Evolutionary conservation across 352 stramenopile genomes (phyloP).

Genomic region (Phytophthora quininea): DNA sequence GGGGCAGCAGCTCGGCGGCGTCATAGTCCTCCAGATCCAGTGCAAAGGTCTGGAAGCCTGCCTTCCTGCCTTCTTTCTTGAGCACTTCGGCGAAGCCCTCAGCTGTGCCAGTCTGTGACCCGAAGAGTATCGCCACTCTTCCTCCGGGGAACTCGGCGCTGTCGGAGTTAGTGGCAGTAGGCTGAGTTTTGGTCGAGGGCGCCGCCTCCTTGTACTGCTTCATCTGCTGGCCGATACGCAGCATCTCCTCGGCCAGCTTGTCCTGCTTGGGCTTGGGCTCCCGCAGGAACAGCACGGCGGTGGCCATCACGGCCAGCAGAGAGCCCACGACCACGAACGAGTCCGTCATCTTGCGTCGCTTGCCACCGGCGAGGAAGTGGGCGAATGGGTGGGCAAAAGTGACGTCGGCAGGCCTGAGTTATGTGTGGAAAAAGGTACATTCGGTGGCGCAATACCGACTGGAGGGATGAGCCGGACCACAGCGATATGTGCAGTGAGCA

Average conservation of each 20-base stretch:
- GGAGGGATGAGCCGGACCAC: not conserved
- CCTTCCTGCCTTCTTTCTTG: constrained; percentile 87
- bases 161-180: constrained; percentile 36
- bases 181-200: not conserved
- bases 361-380: constrained; percentile 14
- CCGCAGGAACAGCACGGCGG: constrained; percentile 65
- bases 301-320: constrained; percentile 68
- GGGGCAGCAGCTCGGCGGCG: constrained; percentile 51
- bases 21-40: constrained; percentile 97
- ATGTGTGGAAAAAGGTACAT: not conserved
- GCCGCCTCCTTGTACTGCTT: constrained; percentile 80
- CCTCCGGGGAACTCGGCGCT: constrained; percentile 60
- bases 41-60: constrained; percentile 87
- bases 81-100: constrained; percentile 96
- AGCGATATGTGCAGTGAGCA: too few species aligned
- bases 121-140: constrained; percentile 94
- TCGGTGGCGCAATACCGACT: not conserved
- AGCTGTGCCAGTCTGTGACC: constrained; percentile 97
- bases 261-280: constrained; percentile 61
- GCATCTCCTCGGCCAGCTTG: constrained; percentile 70
- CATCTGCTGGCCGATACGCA: constrained; percentile 81
- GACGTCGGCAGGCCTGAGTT: not conserved
- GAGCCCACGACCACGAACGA: constrained; percentile 75
- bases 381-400: constrained; percentile 18
- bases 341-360: constrained; percentile 32